Percentiles rank a stretch among this genome's conserved stretches.
Conservation (phyloP, 1,284 basidiomycete genomes). For the Xanthoconium separans region DNA sequence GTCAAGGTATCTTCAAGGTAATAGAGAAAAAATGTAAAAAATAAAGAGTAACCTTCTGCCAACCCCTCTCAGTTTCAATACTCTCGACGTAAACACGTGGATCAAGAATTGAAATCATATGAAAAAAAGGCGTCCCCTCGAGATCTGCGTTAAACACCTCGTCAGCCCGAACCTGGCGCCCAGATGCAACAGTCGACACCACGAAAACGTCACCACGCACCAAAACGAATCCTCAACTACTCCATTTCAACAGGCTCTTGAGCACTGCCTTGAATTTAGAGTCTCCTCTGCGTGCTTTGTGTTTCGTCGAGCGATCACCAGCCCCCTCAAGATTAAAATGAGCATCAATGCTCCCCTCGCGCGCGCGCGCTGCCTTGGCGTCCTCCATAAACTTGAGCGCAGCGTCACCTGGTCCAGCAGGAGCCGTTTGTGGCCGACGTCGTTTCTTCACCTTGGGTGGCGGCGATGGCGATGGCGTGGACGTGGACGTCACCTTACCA, state of each 20-base stretch:
- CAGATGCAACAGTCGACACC: background rate
- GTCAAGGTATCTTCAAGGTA: conserved; percentile 4
- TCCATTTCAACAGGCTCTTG: conserved; percentile 22
- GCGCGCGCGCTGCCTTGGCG: background rate
- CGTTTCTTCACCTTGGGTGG: conserved; percentile 4
- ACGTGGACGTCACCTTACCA: background rate
- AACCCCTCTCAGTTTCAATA: background rate
- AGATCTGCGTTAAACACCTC: background rate
- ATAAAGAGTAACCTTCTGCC: background rate
- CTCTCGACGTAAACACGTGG: background rate
- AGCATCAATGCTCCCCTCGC: conserved; percentile 2
- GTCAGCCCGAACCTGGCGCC: background rate
- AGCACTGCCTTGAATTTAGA: conserved; percentile 18
- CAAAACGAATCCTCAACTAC: background rate
- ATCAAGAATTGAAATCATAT: background rate
- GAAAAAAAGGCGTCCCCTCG: background rate
- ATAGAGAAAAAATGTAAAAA: background rate
- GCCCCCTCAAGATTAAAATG: background rate
- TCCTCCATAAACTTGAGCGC: conserved; percentile 21
- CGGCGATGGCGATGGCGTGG: background rate
- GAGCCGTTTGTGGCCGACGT: conserved; percentile 28
- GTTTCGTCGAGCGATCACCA: background rate
- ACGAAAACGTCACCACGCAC: conserved; percentile 5
- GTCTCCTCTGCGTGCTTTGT: background rate
- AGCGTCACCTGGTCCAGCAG: conserved; percentile 10